Base-by-base conservation (phyloP, 495 filamentous ascomycete species). In the Penicillium maclennaniae region DNA sequence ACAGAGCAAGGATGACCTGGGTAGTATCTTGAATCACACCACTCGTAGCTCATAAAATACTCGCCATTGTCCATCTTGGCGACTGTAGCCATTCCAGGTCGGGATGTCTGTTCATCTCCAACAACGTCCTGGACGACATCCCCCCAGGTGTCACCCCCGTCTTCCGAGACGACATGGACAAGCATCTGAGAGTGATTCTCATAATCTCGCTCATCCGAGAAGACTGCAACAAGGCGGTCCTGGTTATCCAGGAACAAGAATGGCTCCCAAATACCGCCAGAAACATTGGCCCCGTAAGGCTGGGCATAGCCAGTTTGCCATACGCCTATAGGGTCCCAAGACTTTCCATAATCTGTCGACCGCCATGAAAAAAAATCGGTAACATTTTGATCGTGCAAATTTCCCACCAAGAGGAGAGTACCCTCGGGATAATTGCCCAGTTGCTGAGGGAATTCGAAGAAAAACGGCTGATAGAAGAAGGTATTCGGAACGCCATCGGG, bases 1-100 rank as follows among this genome's bases (percentile, higher is more conserved):
- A n/a, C n/a, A n/a, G n/a, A n/a, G n/a, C n/a, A n/a, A n/a, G n/a
- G n/a, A n/a, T n/a, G n/a, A n/a, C n/a, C n/a, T n/a, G n/a, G n/a
- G n/a, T n/a, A n/a, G n/a, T n/a, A n/a, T n/a, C n/a, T n/a, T n/a
- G n/a, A n/a, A n/a, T n/a, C n/a, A n/a, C n/a, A n/a, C n/a, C n/a
- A n/a, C n/a, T n/a, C n/a, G n/a, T n/a, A n/a, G n/a, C n/a, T n/a
- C n/a, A n/a, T n/a, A n/a, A n/a, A n/a, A 28, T 50, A 50, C 15
- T 50, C 37, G 4, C 37, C 47, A 50, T 50, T 50, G 38, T 50
- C 47, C 47, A 50, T 50, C 25, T 40, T 50, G 1, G 47, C 47
- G n/a, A 50, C 47, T 3, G 47, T 50, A 27, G 47, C 47, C 47
- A 50, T 50, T 2, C 47, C 47, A 17, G 47, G 38, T n/a, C 47